Evolutionary conservation across 768 basidiomycete species (phyloP).

Genomic region (Exidia glandulosa): DNA sequence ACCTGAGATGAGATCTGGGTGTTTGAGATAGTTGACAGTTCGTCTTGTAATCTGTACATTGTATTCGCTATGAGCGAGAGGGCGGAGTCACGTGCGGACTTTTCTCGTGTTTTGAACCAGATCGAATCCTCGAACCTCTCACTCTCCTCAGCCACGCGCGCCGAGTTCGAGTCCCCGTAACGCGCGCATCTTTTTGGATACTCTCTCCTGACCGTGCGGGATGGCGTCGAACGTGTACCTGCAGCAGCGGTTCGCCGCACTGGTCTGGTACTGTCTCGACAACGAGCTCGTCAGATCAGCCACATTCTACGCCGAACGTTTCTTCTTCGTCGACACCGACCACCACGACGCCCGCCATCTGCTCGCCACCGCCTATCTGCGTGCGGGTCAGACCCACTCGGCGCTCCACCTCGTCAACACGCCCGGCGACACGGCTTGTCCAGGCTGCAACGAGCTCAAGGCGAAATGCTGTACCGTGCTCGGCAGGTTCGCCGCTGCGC

Average conservation of each 20-base stretch:
- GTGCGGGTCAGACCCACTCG: slow-evolving; percentile 59
- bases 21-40: no score
- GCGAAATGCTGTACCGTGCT: slow-evolving; percentile 62
- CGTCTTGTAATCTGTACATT: no score
- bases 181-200: no score
- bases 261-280: slow-evolving; percentile 81
- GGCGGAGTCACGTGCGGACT: not conserved
- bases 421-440: slow-evolving; percentile 49
- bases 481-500: slow-evolving; percentile 67
- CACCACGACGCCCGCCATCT: slow-evolving; percentile 79
- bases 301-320: slow-evolving; percentile 82
- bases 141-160: not conserved
- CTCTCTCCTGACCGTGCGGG: no score
- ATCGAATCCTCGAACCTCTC: not conserved
- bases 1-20: no score
- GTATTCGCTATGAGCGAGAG: no score
- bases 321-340: slow-evolving; percentile 54
- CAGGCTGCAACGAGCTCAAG: slow-evolving; percentile 70
- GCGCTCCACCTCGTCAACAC: slow-evolving; percentile 60
- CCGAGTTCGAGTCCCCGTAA: not conserved
- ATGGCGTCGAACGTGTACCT: slow-evolving; percentile 32
- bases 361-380: slow-evolving; percentile 67
- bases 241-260: slow-evolving; percentile 53
- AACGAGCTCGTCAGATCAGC: slow-evolving; percentile 68
- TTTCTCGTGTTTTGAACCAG: not conserved